Base-by-base conservation (phyloP, 805 yeast genomes). In the Saturnispora dispora region DNA sequence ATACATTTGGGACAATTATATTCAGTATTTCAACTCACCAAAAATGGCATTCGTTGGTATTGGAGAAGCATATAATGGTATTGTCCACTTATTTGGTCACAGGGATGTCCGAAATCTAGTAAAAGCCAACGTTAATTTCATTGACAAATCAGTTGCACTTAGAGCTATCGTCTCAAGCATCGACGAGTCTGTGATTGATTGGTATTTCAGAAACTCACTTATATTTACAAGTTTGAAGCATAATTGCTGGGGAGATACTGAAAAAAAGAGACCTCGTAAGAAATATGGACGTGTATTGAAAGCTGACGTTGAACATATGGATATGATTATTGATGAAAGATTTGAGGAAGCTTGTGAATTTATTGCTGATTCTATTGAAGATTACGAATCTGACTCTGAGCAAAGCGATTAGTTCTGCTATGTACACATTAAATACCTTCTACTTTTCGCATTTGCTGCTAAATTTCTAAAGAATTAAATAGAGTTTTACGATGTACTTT, bases 211-310 rank as follows among this genome's bases (percentile, higher is more conserved):
- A 56, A 85, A 87, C 60, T 88, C 96, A 2, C 76, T 91, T 27
- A 78, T 91, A 0, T 90, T 89, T 66, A 80, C 96, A 3, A 75
- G 88, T 47, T 70, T 74, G 49, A 76, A 75, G 53, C 95, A 93
- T 65, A 73, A 85, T 5, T 85, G 93, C 57, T 91, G 97, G 97
- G 83, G 81, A 27, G 63, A 58, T 27, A 63, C 63, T 27, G 61
- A 61, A 18, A 55, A 56, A 43, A 88, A 88, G 62, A 77, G 83
- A 62, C 96, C 96, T 37, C 79, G 98, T 63, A 82, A 87, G 66
- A 91, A 89, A 66, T 88, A 82, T 62, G 99, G 99, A 22, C 77
- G 96, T 53, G 96, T 93, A 3, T 67, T 90, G 48, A 80, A 83
- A 58, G 78, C 93, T 5, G 81, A 81, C 43, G 70, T 74, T 25